A percentile compares a stretch with the other conserved stretches of the same genome.
Conservation (phyloP, 495 filamentous ascomycete genomes). For the Haplographium delicatum region DNA sequence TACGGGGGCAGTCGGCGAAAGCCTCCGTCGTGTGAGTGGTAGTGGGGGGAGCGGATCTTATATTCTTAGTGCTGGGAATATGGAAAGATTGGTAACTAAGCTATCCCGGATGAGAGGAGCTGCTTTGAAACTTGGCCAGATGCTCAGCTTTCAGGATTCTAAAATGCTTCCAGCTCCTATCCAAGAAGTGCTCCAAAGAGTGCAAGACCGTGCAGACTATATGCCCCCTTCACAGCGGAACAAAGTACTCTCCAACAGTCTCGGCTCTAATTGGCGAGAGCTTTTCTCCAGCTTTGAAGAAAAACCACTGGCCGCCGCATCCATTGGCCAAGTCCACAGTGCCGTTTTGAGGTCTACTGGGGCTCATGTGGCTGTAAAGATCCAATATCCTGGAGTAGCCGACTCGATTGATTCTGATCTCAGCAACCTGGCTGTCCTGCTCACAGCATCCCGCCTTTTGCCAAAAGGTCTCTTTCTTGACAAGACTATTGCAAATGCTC, state of each 20-base stretch:
- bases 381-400: slow-evolving; percentile 97
- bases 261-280: slow-evolving; percentile 81
- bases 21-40: slow-evolving; percentile 64
- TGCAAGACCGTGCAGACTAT: slow-evolving; percentile 96
- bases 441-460: slow-evolving; percentile 82
- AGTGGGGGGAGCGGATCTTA: slow-evolving; percentile 57
- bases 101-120: slow-evolving; percentile 94
- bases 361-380: slow-evolving; percentile 81
- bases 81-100: slow-evolving; percentile 87
- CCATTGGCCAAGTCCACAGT: slow-evolving; percentile 92
- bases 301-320: slow-evolving; percentile 91
- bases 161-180: slow-evolving; percentile 88
- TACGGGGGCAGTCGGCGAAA: slow-evolving; percentile 84
- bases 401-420: slow-evolving; percentile 93
- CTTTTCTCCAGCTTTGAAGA: slow-evolving; percentile 83
- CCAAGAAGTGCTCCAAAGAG: slow-evolving; percentile 80
- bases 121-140: slow-evolving; percentile 95
- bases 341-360: slow-evolving; percentile 73
- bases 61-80: slow-evolving; percentile 83
- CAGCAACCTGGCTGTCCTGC: slow-evolving; percentile 82
- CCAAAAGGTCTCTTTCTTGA: slow-evolving; percentile 91
- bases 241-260: slow-evolving; percentile 68
- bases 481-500: slow-evolving; percentile 96
- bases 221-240: slow-evolving; percentile 93
- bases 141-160: slow-evolving; percentile 97